These are phyloP conservation scores for Scenedesmus sp. DNA, from an alignment of 163 green algal species.

Conservation along the genomic window DNA sequence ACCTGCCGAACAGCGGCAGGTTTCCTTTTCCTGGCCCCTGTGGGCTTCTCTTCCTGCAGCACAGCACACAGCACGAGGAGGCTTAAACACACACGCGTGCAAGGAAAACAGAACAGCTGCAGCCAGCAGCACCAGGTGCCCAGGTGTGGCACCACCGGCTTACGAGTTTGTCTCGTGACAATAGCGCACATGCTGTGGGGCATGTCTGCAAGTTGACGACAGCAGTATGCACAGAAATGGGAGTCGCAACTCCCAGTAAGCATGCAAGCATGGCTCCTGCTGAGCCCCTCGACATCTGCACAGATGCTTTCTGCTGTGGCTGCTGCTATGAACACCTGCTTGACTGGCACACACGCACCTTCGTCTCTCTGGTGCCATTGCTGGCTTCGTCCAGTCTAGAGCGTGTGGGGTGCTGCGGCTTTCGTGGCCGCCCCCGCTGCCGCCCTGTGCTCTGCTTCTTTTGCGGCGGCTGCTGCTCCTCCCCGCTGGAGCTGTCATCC, in stretches of 20 bases:
- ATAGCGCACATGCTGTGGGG: too few relatives aligned
- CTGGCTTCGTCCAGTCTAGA: constrained; percentile 22
- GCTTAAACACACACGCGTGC: neutral
- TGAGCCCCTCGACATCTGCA: too few relatives aligned
- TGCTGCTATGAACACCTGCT: neutral
- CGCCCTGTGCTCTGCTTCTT: constrained; percentile 1
- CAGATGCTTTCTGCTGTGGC: neutral
- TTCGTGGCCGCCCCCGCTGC: constrained; percentile 9
- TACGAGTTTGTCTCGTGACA: too few relatives aligned
- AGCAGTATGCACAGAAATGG: too few relatives aligned
- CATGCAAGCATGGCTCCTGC: too few relatives aligned
- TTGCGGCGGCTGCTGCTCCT: constrained; percentile 12
- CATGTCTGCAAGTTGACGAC: too few relatives aligned
- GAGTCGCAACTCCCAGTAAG: too few relatives aligned
- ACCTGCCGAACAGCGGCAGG: constrained; percentile 39
- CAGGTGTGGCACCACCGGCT: too few relatives aligned
- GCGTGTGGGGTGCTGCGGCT: constrained; percentile 8
- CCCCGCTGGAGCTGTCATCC: neutral
- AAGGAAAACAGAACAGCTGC: too few relatives aligned
- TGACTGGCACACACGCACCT: neutral
- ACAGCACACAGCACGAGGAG: neutral
- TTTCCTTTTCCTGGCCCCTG: constrained; percentile 31
- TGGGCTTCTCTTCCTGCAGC: constrained; percentile 12
- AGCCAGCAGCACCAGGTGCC: too few relatives aligned
- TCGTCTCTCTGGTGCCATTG: neutral